These are phyloP conservation scores for Heritiera littoralis DNA, from an alignment of 345 rosid genomes.

Conservation along the genomic window DNA sequence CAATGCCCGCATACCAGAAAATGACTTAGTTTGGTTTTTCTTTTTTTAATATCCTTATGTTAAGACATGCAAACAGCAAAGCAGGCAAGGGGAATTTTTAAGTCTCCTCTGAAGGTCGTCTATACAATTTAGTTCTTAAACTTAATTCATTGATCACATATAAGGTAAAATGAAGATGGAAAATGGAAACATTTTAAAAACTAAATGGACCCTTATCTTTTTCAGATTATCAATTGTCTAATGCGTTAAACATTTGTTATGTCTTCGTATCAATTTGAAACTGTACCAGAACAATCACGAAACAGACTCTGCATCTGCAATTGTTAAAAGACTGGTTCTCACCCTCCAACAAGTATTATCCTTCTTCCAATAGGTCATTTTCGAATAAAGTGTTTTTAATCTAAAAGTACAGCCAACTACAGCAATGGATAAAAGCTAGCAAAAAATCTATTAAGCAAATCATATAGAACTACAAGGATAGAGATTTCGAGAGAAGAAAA, in stretches of 20 bases:
- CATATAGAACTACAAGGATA: slow-evolving; percentile 61
- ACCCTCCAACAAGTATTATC: neutral
- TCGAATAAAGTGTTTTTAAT: neutral
- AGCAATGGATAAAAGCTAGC: neutral
- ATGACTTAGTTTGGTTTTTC: neutral
- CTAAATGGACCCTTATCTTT: neutral
- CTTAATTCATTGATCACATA: neutral
- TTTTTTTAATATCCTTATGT: neutral
- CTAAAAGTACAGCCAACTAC: neutral
- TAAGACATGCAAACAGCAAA: neutral
- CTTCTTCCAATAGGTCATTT: neutral
- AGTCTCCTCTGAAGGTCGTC: neutral
- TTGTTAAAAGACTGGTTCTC: neutral
- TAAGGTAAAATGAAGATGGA: neutral
- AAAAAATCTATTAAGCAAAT: neutral
- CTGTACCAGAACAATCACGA: neutral
- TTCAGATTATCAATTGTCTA: neutral
- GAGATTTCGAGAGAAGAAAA: slow-evolving; percentile 25
- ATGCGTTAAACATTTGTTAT: neutral
- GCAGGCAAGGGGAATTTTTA: neutral
- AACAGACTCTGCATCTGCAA: neutral
- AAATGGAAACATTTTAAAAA: neutral
- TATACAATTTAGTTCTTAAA: neutral
- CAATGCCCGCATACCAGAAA: neutral
- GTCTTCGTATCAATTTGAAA: neutral